Conservation (phyloP, 139 green algal genomes). For the Ettlia oleoabundans region DNA sequence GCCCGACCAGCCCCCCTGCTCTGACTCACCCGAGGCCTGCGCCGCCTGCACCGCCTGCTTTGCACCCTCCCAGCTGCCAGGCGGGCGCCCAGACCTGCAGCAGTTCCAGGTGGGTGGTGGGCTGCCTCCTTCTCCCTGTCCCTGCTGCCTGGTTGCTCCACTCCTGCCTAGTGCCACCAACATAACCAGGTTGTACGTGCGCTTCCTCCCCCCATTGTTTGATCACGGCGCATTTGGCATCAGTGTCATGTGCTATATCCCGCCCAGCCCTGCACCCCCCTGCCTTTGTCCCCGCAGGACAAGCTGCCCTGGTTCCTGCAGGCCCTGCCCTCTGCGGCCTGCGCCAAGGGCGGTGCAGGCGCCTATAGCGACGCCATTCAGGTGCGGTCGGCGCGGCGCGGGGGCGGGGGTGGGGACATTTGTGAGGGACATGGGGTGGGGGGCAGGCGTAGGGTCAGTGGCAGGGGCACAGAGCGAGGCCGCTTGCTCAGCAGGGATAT, state of each 20-base stretch:
- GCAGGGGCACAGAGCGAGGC: too few relatives aligned
- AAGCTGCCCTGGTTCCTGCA: slow-evolving; percentile 89
- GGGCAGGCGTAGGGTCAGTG: too few relatives aligned
- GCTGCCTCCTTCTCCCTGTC: neutral
- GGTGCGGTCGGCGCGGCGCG: too few relatives aligned
- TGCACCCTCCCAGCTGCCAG: slow-evolving; percentile 21
- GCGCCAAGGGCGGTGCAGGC: slow-evolving; percentile 84
- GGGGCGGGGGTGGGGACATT: too few relatives aligned
- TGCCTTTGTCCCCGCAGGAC: neutral
- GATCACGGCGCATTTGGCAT: too few relatives aligned
- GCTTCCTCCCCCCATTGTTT: too few relatives aligned
- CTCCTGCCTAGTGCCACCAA: neutral
- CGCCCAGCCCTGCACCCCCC: neutral
- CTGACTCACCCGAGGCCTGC: slow-evolving; percentile 49
- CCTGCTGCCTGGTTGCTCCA: neutral
- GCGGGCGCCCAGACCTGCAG: slow-evolving; percentile 50
- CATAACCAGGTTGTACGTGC: too few relatives aligned
- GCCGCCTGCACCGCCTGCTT: slow-evolving; percentile 74
- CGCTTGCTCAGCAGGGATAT: too few relatives aligned
- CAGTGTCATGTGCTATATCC: neutral
- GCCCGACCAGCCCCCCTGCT: slow-evolving; percentile 79
- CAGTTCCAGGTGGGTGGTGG: slow-evolving; percentile 56
- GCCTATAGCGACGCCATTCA: slow-evolving; percentile 81
- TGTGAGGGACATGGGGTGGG: too few relatives aligned
- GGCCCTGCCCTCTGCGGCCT: slow-evolving; percentile 67